Percentiles rank a stretch among this genome's conserved stretches.
Conservation (phyloP, 805 yeast genomes). For the Ogataea ramenticola region DNA sequence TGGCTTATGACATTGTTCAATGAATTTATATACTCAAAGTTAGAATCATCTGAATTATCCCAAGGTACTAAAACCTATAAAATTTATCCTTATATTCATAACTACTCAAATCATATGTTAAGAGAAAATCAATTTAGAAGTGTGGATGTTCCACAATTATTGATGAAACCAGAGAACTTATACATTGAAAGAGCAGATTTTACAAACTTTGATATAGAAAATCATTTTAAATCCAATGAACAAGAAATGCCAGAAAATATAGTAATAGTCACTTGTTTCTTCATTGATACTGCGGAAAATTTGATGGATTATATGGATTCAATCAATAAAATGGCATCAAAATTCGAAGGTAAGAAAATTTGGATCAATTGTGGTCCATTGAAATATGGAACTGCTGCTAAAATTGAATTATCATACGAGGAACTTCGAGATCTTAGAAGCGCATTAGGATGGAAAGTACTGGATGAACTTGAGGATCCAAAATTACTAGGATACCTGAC, state of each 20-base stretch:
- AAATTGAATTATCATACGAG: conserved; percentile 64
- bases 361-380: conserved; percentile 95
- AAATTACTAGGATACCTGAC: conserved; percentile 57
- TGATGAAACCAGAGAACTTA: conserved; percentile 39
- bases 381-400: conserved; percentile 82
- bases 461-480: conserved; percentile 26
- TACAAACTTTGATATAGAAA: conserved; percentile 35
- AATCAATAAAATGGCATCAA: conserved; percentile 37
- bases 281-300: conserved; percentile 90
- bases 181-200: conserved; percentile 56
- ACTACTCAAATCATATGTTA: conserved; percentile 57
- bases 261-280: conserved; percentile 62
- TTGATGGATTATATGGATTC: conserved; percentile 66
- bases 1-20: conserved; percentile 69
- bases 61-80: conserved; percentile 9
- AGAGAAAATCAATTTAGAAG: conserved; percentile 43
- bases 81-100: conserved; percentile 50
- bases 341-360: conserved; percentile 30
- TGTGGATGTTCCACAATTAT: conserved; percentile 23
- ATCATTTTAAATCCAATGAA: conserved; percentile 4
- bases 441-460: conserved; percentile 57
- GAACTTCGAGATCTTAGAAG: conserved; percentile 53
- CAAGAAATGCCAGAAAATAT: conserved; percentile 31
- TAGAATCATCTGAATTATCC: neutral
- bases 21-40: conserved; percentile 40